These are phyloP conservation scores for Incumbomyces delicatus DNA, from an alignment of 2,329 filamentous ascomycete genomes.

Conservation along the genomic window DNA sequence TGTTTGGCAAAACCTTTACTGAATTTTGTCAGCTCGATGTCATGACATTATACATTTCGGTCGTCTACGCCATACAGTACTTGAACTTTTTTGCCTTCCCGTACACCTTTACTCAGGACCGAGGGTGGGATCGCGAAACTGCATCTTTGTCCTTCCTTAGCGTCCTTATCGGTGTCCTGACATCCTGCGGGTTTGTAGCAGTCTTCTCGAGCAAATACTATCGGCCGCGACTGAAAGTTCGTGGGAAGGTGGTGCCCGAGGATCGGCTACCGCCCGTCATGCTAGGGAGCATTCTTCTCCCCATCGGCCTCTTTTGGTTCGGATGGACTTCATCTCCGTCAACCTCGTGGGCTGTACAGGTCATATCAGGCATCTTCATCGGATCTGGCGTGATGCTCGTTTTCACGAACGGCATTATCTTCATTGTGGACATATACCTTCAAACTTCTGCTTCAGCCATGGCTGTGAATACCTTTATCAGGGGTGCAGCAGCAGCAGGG, in stretches of 20 bases:
- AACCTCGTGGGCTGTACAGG: conserved; percentile 35
- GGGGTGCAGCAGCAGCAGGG: conserved; percentile 14
- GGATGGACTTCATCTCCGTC: conserved; percentile 33
- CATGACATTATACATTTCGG: conserved; percentile 36
- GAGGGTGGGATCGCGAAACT: conserved; percentile 30
- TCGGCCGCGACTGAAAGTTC: conserved; percentile 30
- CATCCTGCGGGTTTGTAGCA: conserved; percentile 28
- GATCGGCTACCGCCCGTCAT: conserved; percentile 38
- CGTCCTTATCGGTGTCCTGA: conserved; percentile 24
- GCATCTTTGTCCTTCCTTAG: conserved; percentile 31
- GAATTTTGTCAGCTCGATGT: conserved; percentile 37
- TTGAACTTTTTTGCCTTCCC: conserved; percentile 32
- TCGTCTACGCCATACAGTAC: conserved; percentile 28
- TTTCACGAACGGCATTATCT: conserved; percentile 51
- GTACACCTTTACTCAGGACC: conserved; percentile 29
- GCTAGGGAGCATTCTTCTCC: conserved; percentile 32
- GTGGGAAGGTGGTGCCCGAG: conserved; percentile 29
- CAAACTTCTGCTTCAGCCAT: conserved; percentile 15
- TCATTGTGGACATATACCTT: conserved; percentile 20
- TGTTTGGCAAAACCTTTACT: not conserved
- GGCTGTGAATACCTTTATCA: conserved; percentile 14
- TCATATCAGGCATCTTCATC: conserved; percentile 64
- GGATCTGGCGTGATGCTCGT: conserved; percentile 65
- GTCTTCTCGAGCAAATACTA: conserved; percentile 41
- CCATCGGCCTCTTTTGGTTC: conserved; percentile 39